Percentiles rank a stretch among this genome's conserved stretches.
phyloP scores from a whole-genome alignment of 2,329 filamentous ascomycete species.

The Fusarium temperatum region DNA sequence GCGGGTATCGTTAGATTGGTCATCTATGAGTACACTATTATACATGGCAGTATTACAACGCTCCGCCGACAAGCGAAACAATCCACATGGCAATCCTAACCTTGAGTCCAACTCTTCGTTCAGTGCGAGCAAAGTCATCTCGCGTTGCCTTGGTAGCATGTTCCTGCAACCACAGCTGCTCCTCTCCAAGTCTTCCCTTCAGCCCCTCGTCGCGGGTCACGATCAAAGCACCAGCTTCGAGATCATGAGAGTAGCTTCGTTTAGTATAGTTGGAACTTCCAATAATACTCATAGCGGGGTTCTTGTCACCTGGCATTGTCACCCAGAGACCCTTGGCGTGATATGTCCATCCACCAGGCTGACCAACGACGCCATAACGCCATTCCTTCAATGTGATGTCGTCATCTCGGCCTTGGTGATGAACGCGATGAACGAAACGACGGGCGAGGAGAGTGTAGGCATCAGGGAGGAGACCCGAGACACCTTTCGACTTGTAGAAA shows the following conservation, averaged over 20 bases:
- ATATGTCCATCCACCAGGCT: constrained; percentile 92
- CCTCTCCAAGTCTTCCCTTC: constrained; percentile 77
- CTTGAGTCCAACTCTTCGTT: constrained; percentile 84
- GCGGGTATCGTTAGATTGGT: constrained; percentile 21
- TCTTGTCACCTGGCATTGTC: constrained; percentile 70
- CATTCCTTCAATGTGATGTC: constrained; percentile 85
- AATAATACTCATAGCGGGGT: constrained; percentile 82
- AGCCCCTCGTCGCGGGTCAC: constrained; percentile 80
- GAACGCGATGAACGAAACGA: constrained; percentile 74
- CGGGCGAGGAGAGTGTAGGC: constrained; percentile 91
- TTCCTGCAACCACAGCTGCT: constrained; percentile 82
- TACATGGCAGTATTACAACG: constrained; percentile 64
- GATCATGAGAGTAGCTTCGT: constrained; percentile 88
- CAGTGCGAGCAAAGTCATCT: constrained; percentile 81
- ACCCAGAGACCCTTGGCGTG: constrained; percentile 98
- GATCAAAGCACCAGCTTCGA: constrained; percentile 88
- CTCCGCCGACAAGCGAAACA: constrained; percentile 84
- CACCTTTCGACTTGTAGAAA: constrained; percentile 87
- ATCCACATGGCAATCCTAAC: constrained; percentile 95
- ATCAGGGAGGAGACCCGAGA: constrained; percentile 88
- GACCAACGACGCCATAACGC: constrained; percentile 81
- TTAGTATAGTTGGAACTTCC: constrained; percentile 97
- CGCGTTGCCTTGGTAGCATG: constrained; percentile 74
- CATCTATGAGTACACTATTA: constrained; percentile 20
- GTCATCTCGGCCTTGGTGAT: constrained; percentile 56